These are phyloP conservation scores for Rhizophagus sp. DNA, from an alignment of 192 early-diverging fungal genomes.

Conservation along the genomic window DNA sequence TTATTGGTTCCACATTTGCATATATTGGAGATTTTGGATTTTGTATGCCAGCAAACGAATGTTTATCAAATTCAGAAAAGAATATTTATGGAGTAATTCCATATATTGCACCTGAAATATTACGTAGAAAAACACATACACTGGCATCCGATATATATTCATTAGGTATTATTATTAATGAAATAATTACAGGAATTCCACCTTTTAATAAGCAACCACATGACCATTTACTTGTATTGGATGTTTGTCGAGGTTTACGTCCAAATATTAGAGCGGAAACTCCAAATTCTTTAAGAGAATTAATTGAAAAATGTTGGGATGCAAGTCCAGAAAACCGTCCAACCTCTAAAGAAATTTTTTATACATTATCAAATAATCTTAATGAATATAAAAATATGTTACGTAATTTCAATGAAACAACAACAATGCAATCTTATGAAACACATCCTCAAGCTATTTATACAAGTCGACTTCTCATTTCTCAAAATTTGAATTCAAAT, in stretches of 20 bases:
- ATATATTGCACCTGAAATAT: neutral
- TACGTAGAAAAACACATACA: neutral
- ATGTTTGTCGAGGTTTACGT: neutral
- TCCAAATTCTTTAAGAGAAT: neutral
- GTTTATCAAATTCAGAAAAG: neutral
- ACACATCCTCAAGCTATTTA: too few species aligned
- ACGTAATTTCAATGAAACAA: too few species aligned
- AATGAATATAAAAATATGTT: too few species aligned
- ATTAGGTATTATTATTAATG: conserved; percentile 2
- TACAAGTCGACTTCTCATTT: too few species aligned
- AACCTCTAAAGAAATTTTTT: neutral
- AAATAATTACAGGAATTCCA: neutral
- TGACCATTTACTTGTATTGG: neutral
- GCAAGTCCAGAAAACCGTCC: neutral
- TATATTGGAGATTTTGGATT: conserved; percentile 1
- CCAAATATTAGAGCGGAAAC: neutral
- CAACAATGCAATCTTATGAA: too few species aligned
- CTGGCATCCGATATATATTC: neutral
- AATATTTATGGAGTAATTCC: neutral
- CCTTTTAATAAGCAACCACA: neutral
- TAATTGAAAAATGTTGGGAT: neutral
- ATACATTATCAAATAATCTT: too few species aligned
- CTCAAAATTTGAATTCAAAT: too few species aligned
- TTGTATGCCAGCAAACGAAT: neutral
- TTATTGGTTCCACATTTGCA: neutral